A percentile compares a stretch with the other conserved stretches of the same genome.
Conservation (phyloP, 2,329 filamentous ascomycete genomes). For the Aspergillus proliferans region DNA sequence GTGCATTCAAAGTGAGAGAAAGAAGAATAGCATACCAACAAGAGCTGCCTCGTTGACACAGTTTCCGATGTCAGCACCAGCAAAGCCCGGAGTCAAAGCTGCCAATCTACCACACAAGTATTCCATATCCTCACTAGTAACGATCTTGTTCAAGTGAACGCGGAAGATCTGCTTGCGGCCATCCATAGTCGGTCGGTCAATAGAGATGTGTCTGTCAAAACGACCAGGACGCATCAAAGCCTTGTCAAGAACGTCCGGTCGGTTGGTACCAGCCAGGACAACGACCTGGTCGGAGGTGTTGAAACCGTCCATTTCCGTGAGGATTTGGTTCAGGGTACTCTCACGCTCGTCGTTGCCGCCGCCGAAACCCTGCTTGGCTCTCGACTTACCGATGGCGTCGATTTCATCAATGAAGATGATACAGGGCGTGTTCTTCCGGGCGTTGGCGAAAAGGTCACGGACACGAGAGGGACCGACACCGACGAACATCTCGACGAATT, state of each 20-base stretch:
- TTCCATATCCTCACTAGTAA: constrained; percentile 83
- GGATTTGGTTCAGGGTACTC: constrained; percentile 92
- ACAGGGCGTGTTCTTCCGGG: constrained; percentile 91
- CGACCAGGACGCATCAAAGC: constrained; percentile 93
- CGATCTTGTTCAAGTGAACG: constrained; percentile 90
- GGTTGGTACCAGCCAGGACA: constrained; percentile 92
- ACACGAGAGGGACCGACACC: constrained; percentile 96
- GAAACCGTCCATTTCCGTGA: constrained; percentile 99
- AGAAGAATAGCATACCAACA: constrained; percentile 63
- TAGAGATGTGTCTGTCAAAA: constrained; percentile 93
- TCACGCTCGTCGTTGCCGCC: constrained; percentile 97
- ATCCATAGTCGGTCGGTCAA: constrained; percentile 94
- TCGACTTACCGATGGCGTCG: constrained; percentile 89
- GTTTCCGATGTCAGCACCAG: constrained; percentile 96
- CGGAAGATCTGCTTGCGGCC: constrained; percentile 93
- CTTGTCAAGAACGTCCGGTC: constrained; percentile 89
- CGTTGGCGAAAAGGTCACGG: constrained; percentile 87
- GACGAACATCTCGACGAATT: constrained; percentile 99
- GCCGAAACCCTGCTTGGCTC: constrained; percentile 73
- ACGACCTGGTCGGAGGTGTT: constrained; percentile 95
- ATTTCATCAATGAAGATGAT: constrained; percentile 99
- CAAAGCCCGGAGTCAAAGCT: constrained; percentile 91
- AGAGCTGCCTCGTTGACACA: constrained; percentile 96
- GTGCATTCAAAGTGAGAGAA: not conserved
- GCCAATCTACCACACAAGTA: constrained; percentile 81